Base-by-base conservation (phyloP, 305 asterid species). In the Fraxinus platypoda region DNA sequence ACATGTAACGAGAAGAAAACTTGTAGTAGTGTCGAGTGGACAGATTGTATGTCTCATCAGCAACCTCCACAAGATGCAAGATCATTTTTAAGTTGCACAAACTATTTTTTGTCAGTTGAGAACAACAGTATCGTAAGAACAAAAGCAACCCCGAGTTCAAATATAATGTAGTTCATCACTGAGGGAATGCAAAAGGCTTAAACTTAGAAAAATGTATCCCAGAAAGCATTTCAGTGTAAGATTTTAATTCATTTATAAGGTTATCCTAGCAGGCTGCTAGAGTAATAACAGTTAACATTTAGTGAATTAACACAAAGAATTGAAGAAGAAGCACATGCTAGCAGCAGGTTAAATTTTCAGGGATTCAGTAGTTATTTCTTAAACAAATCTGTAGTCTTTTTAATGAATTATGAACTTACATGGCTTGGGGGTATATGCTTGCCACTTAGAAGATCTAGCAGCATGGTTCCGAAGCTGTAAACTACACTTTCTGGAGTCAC, bases 391-490 rank as follows among this genome's bases (percentile, higher is more conserved):
- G 17, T 15, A n/a, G 26, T n/a, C 1, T 54, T n/a, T n/a, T 17
- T n/a, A 6, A 54, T 54, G 15, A 62, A 62, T 62, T 8, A 23
- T 6, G 19, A 4, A 85, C 90, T 35, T 84, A 93, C 97, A 78
- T 91, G 95, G 87, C 93, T 90, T 26, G 97, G 97, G 38, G 97
- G 97, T 81, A 92, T 92, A 86, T 92, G 97, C 84, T 93, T 93
- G 80, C 95, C 94, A 74, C 94, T 91, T 66, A 93, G 89, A 83
- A 93, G 97, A 82, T 93, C 97, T 6, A 93, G 88, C 84, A 93
- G 84, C 88, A 93, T 86, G n/a, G 95, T 90, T 33, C 95, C 97
- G 3, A 89, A 93, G 88, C 95, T 93, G 86, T 90, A 91, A 64
- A 90, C 87, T 35, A 91, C 94, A 84, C 97, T 91, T 83, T 93